A percentile compares a stretch with the other conserved stretches of the same genome.
These are phyloP conservation scores for Rhododendron ferrugineum DNA, from an alignment of 148 eudicot species.

Conservation along the genomic window DNA sequence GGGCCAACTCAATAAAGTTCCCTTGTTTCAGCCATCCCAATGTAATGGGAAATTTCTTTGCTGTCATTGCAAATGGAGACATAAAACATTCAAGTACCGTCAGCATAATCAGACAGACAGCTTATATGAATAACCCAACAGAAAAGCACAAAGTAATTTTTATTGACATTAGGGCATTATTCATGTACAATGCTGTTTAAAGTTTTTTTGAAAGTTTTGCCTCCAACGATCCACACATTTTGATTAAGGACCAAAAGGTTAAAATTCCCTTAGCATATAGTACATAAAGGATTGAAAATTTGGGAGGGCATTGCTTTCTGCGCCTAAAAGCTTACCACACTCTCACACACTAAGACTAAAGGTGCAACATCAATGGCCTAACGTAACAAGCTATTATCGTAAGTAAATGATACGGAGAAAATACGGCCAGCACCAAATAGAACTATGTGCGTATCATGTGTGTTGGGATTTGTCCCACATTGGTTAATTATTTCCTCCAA, in stretches of 20 bases:
- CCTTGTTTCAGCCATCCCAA: not conserved
- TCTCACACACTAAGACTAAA: not conserved
- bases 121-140: not conserved
- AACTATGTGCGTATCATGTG: not conserved
- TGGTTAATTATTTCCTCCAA: too few relatives aligned
- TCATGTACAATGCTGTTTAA: not conserved
- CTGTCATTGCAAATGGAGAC: not conserved
- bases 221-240: not conserved
- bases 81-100: not conserved
- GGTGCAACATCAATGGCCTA: not conserved
- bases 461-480: too few relatives aligned
- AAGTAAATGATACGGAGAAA: not conserved
- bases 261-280: not conserved
- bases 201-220: not conserved
- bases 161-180: not conserved
- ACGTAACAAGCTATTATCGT: not conserved
- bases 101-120: not conserved
- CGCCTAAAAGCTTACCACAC: not conserved
- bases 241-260: not conserved
- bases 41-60: not conserved
- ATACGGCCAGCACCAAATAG: not conserved
- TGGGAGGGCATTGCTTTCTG: not conserved
- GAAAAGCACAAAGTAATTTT: not conserved
- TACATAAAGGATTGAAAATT: not conserved
- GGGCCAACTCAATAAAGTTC: not conserved